Evolutionary conservation across 495 filamentous ascomycete species (phyloP).

Genomic region (Terfezia claveryi): DNA sequence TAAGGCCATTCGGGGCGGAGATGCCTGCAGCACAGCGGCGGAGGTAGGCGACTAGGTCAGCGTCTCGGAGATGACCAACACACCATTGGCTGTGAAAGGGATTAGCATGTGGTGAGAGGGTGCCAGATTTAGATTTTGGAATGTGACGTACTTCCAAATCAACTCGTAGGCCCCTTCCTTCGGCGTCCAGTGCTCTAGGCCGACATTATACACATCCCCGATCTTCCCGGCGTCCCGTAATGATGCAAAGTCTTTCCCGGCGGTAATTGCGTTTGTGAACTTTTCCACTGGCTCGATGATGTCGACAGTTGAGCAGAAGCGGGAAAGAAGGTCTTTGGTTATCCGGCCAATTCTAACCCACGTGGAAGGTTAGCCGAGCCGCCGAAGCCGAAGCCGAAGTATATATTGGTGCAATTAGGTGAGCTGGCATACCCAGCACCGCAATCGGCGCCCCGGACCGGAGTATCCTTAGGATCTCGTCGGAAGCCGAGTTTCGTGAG

Average conservation of each 20-base stretch:
- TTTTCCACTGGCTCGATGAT: constrained; percentile 34
- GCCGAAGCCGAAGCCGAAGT: neutral
- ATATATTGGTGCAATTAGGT: neutral
- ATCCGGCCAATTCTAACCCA: constrained; percentile 29
- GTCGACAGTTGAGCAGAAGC: constrained; percentile 26
- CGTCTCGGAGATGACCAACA: constrained; percentile 71
- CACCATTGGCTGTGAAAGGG: constrained; percentile 75
- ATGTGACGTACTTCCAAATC: constrained; percentile 28
- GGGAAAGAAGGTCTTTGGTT: constrained; percentile 27
- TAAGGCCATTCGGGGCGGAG: constrained; percentile 26
- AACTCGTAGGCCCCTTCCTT: constrained; percentile 30
- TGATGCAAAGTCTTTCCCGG: constrained; percentile 19
- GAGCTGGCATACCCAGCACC: constrained; percentile 28
- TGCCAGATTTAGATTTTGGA: neutral
- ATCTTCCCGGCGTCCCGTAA: constrained; percentile 21
- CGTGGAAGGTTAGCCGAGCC: no score
- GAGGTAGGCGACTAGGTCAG: constrained; percentile 46
- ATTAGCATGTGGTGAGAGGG: constrained; percentile 19
- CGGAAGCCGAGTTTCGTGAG: constrained; percentile 48
- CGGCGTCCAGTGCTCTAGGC: constrained; percentile 54
- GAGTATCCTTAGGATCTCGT: constrained; percentile 2
- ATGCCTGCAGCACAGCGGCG: constrained; percentile 33
- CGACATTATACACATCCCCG: constrained; percentile 45
- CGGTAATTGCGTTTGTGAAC: constrained; percentile 30
- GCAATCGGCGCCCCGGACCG: constrained; percentile 26